Percentiles rank a stretch among this genome's conserved stretches.
Evolutionary conservation across 2,329 filamentous ascomycete species (phyloP).

Genomic region (Fusarium duplospermum): DNA sequence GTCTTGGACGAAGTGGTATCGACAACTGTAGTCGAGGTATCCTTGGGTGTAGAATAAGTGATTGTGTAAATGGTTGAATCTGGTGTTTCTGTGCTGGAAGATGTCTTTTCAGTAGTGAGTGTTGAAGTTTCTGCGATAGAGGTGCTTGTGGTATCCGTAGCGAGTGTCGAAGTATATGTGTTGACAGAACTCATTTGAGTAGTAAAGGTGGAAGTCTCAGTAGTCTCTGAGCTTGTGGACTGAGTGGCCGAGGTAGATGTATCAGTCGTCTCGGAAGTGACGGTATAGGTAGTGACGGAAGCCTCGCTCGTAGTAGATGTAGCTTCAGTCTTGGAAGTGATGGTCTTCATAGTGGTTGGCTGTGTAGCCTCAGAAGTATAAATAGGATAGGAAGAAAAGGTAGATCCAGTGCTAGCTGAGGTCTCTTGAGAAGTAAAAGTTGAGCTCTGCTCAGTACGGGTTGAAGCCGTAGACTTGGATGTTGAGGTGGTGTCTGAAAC

Average conservation of each 20-base stretch:
- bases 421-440: background rate
- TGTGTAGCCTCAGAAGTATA: background rate
- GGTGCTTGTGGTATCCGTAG: background rate
- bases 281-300: slow-evolving; percentile 1
- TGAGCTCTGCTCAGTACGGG: background rate
- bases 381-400: background rate
- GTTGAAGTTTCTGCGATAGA: background rate
- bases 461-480: background rate
- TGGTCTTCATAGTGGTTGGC: background rate
- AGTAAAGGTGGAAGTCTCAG: background rate
- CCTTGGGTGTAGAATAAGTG: background rate
- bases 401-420: background rate
- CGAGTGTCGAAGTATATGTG: background rate
- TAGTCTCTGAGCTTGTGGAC: background rate
- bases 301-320: background rate
- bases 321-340: background rate
- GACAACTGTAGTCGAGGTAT: background rate
- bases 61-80: background rate
- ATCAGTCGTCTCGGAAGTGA: background rate
- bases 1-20: background rate
- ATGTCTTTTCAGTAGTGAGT: background rate
- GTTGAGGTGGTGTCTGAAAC: background rate
- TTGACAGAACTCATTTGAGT: background rate
- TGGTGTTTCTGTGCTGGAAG: background rate
- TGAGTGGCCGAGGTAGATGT: background rate